Evolutionary conservation across 1,284 basidiomycete genomes (phyloP), one percentile per base, ranked within the genome.

Genomic region (Boletus sp.): DNA sequence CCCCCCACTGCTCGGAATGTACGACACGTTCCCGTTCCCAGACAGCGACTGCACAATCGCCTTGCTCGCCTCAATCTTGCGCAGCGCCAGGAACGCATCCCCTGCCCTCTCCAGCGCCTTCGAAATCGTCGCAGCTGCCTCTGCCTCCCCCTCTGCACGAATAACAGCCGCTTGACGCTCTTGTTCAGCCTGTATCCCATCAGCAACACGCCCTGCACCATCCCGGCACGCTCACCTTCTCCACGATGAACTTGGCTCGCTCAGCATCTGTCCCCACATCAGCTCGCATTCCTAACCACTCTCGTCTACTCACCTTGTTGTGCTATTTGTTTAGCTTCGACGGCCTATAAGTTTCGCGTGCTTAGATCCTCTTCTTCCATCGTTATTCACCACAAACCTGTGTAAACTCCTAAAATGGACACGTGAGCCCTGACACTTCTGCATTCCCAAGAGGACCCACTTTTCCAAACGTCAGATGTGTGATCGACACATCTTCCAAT

Each of bases 91-190:
- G 69, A 98, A 92, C 32, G 92, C 95, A 63, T 97, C 94, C 16
- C 95, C 96, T 3, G 94, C 94, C 74, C 88, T 91, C 63, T 91
- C 88, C 64, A 97, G 71, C n/a, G 96, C 92, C 53, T 76, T 80
- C 13, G 92, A 95, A 64, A 99, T 97, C 49, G 93, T 94, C 49
- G 82, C 74, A 6, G 94, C 94, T 8, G 95, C 96, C 72, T 99
- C 94, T 4, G 95, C 95, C 74, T 99, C 95, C 52, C 96, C 96
- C 70, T 99, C 95, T 2, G 96, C 94, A 48, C 96, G 84, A 55
- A 99, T 97, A 55, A 99, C 94, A 6, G 92, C 87, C 1, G 95
- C 96, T 75, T 99, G 95, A 50, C 94, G 85, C 70, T 99, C 96
- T 87, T 99, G 96, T 69, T 99, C 95, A 29, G 96, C 93, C 89